Evolutionary conservation across 1,284 basidiomycete genomes (phyloP), one percentile per base, ranked within the genome.

Genomic region (Jaminaea rosea): DNA sequence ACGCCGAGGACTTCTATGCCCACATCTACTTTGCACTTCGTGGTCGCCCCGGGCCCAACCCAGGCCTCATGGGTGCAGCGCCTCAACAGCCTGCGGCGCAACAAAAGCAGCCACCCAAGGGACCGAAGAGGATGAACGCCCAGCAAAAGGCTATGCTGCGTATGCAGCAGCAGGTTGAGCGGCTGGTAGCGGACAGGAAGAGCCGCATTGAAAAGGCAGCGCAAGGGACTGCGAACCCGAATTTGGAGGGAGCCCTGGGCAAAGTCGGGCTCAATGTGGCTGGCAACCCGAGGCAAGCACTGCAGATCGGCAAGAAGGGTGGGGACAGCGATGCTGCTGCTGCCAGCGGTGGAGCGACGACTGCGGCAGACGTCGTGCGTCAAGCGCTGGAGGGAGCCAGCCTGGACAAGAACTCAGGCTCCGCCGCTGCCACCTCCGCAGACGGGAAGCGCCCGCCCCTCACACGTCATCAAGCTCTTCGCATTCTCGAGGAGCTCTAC

Each of bases 1-100:
- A 94, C 75, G 83, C 88, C 29, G 92, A 96, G 62, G 94, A 99
- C 74, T 99, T 96, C 73, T 98, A 99, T 70, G 93, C 91, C 6
- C 93, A 98, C 76, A 91, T 97, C 17, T 93, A 87, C 73, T 85
- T 87, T 46, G 87, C 88, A 28, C 82, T 86, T 45, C 78, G 87
- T 77, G 86, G 87, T 42, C 79, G 86, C 1, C 59, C 59, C 3
- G 29, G 36, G 26, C 26, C 27, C n/a, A 49, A 48, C 19, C 26
- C 31, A 7, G 52, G 46, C 21, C 15, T 42, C 13, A 48, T 42
- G 19, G 32, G 46, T 47, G 58, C 23, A 34, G 50, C 51, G 37
- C 49, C 53, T 4, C 13, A 11, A n/a, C 34, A 49, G 39, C 34
- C 51, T 21, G 24, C 55, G 32, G 39, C 52, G 19, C 44, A 57